phyloP scores from a whole-genome alignment of 1,139 yeast genomes.

The Blastobotrys petasosporus region DNA sequence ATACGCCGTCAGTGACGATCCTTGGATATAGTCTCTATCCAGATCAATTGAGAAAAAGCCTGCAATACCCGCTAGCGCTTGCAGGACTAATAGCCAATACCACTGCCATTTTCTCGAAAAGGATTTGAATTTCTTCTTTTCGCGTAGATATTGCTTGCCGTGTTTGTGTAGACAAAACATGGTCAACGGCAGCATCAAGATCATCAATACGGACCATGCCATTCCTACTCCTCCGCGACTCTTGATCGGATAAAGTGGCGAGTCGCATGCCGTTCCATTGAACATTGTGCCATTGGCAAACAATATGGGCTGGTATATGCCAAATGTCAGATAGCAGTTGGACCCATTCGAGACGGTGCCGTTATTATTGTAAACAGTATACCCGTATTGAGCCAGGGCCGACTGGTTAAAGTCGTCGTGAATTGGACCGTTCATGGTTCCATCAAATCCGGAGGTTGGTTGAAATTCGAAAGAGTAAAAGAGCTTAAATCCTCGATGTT shows the following conservation, averaged over 20 bases:
- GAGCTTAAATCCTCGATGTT: no score
- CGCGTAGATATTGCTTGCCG: conserved; percentile 19
- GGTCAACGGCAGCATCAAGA: conserved; percentile 21
- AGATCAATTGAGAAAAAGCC: conserved; percentile 29
- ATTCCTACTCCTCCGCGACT: conserved; percentile 25
- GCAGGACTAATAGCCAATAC: conserved; percentile 27
- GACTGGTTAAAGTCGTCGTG: conserved; percentile 14
- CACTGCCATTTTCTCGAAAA: conserved; percentile 27
- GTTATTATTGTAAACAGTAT: conserved; percentile 21
- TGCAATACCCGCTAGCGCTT: conserved; percentile 22
- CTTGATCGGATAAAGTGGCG: conserved; percentile 21
- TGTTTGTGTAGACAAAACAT: conserved; percentile 24
- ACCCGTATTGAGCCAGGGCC: conserved; percentile 19
- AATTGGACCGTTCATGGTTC: conserved; percentile 11
- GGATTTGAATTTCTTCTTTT: conserved; percentile 19
- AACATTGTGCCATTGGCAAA: conserved; percentile 22
- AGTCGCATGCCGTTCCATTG: conserved; percentile 22
- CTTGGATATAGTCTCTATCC: conserved; percentile 28
- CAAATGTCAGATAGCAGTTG: conserved; percentile 26
- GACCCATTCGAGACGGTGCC: conserved; percentile 28
- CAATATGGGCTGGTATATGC: conserved; percentile 21
- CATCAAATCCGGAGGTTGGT: background rate
- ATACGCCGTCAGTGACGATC: conserved; percentile 22
- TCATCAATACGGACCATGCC: conserved; percentile 20
- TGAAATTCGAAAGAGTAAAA: background rate